Base-by-base conservation (phyloP, 345 rosid genomes). In the Nasturtium officinale region DNA sequence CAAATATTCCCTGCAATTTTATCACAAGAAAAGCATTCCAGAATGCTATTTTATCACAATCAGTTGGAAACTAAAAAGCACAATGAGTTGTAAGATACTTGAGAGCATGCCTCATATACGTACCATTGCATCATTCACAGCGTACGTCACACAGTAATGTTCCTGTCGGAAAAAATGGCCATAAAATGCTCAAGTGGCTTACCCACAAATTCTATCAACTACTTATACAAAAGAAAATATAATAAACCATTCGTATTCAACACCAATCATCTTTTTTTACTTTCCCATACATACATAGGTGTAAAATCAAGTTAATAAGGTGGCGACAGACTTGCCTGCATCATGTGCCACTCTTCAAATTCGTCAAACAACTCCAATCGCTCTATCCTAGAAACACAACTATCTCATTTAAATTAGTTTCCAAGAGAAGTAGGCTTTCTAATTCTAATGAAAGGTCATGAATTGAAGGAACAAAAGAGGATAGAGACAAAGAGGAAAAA, bases 331-430 rank as follows among this genome's bases (percentile, higher is more conserved):
- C 94, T 82, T 86, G 83, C 98, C 98, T 95, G 96, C 99, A 95
- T 95, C 99, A 91, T 88, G 78, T 88, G 83, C 98, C 99, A 95
- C 79, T 95, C 97, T 81, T 95, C 99, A 77, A 91, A 87, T 84
- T 95, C 98, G 73, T 91, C 96, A 35, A 91, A 95, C 82, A 91
- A 77, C 83, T 91, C 96, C 86, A 88, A 79, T 77, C 89, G 81
- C 82, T 95, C 98, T 16, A 91, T 91, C 90, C 98, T 91, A 82
- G 52, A 30, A 73, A 82, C 67, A 77, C 20, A 74, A 45, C 9
- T 15, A 69, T 37, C 65, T 70, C 9, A 78, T 52, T 56, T 70
- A 79, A 62, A 65, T 71, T 69, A 38, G 13, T 69, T 23, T 18
- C 56, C 67, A 71, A 26, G 26, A 65, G 45, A 50, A 21, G 71